Evolutionary conservation across 2,329 filamentous ascomycete genomes (phyloP).

Genomic region (Penicillium polonicum): DNA sequence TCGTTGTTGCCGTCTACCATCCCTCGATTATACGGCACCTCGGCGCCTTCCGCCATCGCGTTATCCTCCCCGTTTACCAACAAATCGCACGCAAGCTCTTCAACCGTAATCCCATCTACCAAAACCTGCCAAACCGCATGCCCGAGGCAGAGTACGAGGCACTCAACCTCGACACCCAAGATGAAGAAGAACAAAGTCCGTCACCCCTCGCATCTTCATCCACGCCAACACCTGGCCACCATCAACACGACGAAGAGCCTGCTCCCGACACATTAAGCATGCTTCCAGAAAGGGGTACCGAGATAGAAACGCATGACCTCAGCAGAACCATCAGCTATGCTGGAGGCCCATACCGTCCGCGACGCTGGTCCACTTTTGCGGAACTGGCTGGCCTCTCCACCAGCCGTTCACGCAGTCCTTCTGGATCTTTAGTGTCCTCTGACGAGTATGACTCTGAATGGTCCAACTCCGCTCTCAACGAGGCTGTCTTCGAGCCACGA

Average conservation of each 20-base stretch:
- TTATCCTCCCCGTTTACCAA: neutral
- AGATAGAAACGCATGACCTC: neutral
- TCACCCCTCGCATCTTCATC: neutral
- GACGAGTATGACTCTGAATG: neutral
- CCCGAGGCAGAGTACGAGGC: neutral
- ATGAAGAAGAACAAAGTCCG: neutral
- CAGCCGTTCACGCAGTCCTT: neutral
- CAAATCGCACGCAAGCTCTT: neutral
- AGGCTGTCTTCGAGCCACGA: neutral
- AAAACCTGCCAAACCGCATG: neutral
- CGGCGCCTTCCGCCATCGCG: neutral
- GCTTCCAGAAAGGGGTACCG: no score
- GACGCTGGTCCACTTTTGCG: neutral
- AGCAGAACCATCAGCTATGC: neutral
- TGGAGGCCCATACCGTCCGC: neutral
- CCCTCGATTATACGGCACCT: neutral
- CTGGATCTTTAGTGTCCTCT: neutral
- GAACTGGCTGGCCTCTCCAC: neutral
- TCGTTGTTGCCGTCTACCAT: conserved; percentile 13
- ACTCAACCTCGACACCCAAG: neutral
- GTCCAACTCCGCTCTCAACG: neutral
- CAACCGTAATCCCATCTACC: neutral
- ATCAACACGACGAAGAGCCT: neutral
- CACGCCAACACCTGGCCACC: neutral
- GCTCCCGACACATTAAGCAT: neutral